These are phyloP conservation scores for Lepiota brunneoincarnata DNA, from an alignment of 768 basidiomycete genomes.

Conservation along the genomic window DNA sequence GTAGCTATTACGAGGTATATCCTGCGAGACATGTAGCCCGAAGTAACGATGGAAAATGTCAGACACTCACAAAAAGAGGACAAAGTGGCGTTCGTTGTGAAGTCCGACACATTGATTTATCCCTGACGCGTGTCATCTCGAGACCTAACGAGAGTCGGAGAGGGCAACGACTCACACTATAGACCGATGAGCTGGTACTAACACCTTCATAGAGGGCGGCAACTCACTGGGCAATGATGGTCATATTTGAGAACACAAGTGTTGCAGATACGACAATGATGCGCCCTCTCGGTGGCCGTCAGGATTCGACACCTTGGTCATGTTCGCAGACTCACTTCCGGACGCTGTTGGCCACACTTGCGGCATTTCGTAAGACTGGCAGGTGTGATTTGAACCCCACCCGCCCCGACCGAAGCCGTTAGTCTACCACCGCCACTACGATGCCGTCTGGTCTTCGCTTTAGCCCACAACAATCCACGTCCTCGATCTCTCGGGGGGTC, in stretches of 20 bases:
- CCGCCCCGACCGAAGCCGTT: slow-evolving; percentile 30
- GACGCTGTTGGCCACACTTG: slow-evolving; percentile 66
- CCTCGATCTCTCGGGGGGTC: slow-evolving; percentile 46
- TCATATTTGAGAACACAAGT: slow-evolving; percentile 88
- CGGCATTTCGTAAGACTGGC: slow-evolving; percentile 61
- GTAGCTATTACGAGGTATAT: slow-evolving; percentile 76
- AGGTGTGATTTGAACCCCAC: slow-evolving; percentile 42
- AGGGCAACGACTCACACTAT: slow-evolving; percentile 25
- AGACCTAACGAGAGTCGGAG: not conserved
- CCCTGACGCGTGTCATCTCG: slow-evolving; percentile 48
- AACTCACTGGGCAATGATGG: slow-evolving; percentile 85
- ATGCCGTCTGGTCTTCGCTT: slow-evolving; percentile 24
- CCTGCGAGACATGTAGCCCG: slow-evolving; percentile 37
- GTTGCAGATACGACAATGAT: slow-evolving; percentile 92
- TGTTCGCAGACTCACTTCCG: slow-evolving; percentile 58
- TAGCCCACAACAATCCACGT: slow-evolving; percentile 58
- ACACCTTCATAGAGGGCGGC: slow-evolving; percentile 5
- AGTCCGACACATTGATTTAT: slow-evolving; percentile 97
- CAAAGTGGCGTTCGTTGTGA: slow-evolving; percentile 93
- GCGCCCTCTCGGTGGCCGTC: slow-evolving; percentile 61
- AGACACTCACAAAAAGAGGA: slow-evolving; percentile 81
- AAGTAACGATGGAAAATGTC: not conserved
- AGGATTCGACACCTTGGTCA: not conserved
- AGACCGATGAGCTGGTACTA: not conserved
- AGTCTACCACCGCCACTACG: slow-evolving; percentile 24